These are phyloP conservation scores for Mollisiaceae sp. DNA, from an alignment of 2,329 filamentous ascomycete genomes.

Conservation along the genomic window DNA sequence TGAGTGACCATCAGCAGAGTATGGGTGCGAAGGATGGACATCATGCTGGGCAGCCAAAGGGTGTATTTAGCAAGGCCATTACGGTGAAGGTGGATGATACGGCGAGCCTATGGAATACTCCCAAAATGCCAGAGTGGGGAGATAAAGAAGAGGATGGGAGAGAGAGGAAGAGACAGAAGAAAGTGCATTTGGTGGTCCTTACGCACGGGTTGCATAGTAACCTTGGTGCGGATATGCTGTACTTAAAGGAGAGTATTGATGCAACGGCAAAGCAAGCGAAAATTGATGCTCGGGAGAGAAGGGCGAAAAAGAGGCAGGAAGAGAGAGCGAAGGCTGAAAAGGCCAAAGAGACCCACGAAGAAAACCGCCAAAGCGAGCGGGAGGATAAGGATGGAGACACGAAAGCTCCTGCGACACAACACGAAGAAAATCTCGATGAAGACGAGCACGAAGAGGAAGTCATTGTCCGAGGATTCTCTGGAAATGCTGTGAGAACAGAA, in stretches of 20 bases:
- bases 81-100: conserved; percentile 85
- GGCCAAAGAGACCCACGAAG: conserved; percentile 28
- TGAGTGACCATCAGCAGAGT: conserved; percentile 77
- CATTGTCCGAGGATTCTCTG: conserved; percentile 86
- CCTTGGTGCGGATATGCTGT: conserved; percentile 94
- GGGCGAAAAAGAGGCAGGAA: conserved; percentile 53
- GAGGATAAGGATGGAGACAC: conserved; percentile 31
- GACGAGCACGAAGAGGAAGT: conserved; percentile 77
- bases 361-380: conserved; percentile 27
- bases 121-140: conserved; percentile 73
- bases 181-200: conserved; percentile 86
- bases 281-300: conserved; percentile 68
- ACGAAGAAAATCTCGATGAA: conserved; percentile 35
- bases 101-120: conserved; percentile 89
- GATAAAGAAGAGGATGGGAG: conserved; percentile 34
- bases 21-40: conserved; percentile 60
- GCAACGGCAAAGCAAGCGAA: conserved; percentile 76
- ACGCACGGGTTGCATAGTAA: conserved; percentile 98
- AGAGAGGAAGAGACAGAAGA: conserved; percentile 66
- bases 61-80: conserved; percentile 84
- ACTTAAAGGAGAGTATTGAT: conserved; percentile 96
- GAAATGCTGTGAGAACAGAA: conserved; percentile 90
- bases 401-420: conserved; percentile 19
- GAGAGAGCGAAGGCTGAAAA: conserved; percentile 34
- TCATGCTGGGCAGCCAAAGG: conserved; percentile 68